Base-by-base conservation (phyloP, 345 rosid genomes). In the Populus pruinosa region DNA sequence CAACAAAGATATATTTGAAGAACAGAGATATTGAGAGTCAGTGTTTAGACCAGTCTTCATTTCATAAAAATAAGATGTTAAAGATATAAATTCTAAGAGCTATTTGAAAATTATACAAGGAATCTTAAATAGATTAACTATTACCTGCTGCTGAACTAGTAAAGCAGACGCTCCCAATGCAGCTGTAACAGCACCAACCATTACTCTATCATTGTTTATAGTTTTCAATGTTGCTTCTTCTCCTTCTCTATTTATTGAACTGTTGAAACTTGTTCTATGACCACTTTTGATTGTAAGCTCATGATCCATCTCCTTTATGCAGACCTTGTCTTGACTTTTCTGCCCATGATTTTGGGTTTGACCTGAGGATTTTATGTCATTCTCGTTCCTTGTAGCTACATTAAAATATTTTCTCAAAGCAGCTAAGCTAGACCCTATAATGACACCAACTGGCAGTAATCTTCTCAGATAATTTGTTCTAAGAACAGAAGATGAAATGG, bases 121-220 rank as follows among this genome's bases (percentile, higher is more conserved):
- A 33, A 21, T 63, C 63, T 18, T 20, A 76, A 75, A 67, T 18
- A 74, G 39, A 77, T 41, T 74, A 79, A 74, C 55, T 70, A 77
- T 49, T 89, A 95, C 99, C 93, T 88, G 84, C 72, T 87, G 81
- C 71, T 87, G 88, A 74, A 85, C 88, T 59, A 95, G 85, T 56
- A 92, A 85, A 69, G 98, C 92, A 76, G 99, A 92, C 75, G 98
- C 93, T 78, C 99, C 99, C 75, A 95, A 78, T 74, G 99, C 99
- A 84, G 94, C 97, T 65, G 93, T 89, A 68, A 92, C 84, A 79
- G 95, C 94, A 84, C 98, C 96, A 77, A 85, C 92, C 96, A 93
- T 87, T 66, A 89, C 88, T 79, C 72, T 72, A 25, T 84, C 89
- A 74, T 76, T 91, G 43, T 74, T 78, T 61, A 77, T 70, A 81